Evolutionary conservation across 148 eudicot genomes (phyloP), one percentile per base, ranked within the genome.

Genomic region (Linanthus parryae): DNA sequence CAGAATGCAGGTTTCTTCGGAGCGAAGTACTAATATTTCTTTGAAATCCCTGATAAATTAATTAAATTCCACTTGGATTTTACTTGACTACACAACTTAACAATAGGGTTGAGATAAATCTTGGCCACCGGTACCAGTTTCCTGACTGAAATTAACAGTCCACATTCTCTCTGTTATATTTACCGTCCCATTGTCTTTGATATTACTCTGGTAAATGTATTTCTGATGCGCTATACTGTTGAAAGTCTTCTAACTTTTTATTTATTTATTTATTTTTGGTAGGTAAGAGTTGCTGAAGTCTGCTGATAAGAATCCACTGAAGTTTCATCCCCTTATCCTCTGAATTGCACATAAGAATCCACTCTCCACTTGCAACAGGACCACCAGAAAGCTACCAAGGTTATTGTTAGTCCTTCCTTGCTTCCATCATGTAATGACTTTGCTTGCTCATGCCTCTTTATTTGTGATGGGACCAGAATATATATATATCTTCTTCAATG

Each of bases 401-500:
- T 52, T 18, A 18, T n/a, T n/a, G n/a, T n/a, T n/a, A n/a, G n/a
- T n/a, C n/a, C n/a, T 21, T 34, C 17, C 25, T 41, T 24, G 29
- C 23, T 15, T 26, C 52, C 30, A 53, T 26, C 33, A 54, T 36
- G 33, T 29, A 26, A 28, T 31, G 21, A 19, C 59, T 62, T 33
- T 33, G 34, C 44, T 15, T 44, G 41, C 38, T 23, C 57, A 42
- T 29, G 15, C 42, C 57, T 53, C 51, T 62, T 52, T 62, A 62
- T 43, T 33, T 49, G 22, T 44, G 36, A 36, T 27, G 20, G 41
- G 53, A 17, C 59, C 45, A 36, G 50, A 44, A n/a, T n/a, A 62
- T 44, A 43, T 44, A 45, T n/a, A n/a, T n/a, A n/a, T n/a, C n/a
- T n/a, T 43, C 52, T 43, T 43, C 51, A 52, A 43, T 61, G 44